phyloP scores from a whole-genome alignment of 108 stramenopile species.

The Cyclotella sp. region DNA sequence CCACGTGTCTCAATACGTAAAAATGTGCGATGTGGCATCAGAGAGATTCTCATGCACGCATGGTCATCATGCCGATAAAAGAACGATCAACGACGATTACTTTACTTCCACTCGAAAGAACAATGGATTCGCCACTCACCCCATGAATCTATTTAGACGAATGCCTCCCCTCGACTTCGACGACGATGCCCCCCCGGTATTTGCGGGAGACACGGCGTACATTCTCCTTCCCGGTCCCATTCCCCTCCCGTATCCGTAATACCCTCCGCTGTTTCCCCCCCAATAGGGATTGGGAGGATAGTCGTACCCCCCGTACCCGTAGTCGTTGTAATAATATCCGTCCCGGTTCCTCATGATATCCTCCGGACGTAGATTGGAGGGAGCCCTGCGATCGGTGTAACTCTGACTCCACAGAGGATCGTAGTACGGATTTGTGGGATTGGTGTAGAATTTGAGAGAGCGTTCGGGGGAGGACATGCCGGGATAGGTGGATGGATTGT shows the following conservation, averaged over 20 bases:
- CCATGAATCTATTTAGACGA: background rate
- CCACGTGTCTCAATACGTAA: slow-evolving; percentile 23
- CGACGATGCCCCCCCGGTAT: background rate
- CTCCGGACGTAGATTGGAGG: slow-evolving; percentile 14
- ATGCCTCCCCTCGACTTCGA: background rate
- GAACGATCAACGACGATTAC: background rate
- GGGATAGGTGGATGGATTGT: slow-evolving; percentile 20
- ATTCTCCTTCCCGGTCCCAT: slow-evolving; percentile 17
- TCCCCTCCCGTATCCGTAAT: slow-evolving; percentile 11
- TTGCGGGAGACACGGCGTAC: slow-evolving; percentile 12
- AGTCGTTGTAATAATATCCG: slow-evolving; percentile 13
- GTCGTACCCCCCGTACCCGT: background rate
- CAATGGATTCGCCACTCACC: background rate
- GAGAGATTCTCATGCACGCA: slow-evolving; percentile 44
- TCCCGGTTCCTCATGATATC: too few relatives aligned
- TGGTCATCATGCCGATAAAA: background rate
- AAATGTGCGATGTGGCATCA: too few relatives aligned
- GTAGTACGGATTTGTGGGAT: slow-evolving; percentile 46
- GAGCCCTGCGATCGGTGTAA: slow-evolving; percentile 13
- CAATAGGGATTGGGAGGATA: background rate
- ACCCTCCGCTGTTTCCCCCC: slow-evolving; percentile 15
- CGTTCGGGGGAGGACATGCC: slow-evolving; percentile 21
- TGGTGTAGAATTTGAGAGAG: slow-evolving; percentile 31
- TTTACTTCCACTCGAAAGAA: background rate
- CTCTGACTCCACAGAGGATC: slow-evolving; percentile 54